Evolutionary conservation across 2,329 filamentous ascomycete species (phyloP).

Genomic region (Stagonosporopsis vannaccii): DNA sequence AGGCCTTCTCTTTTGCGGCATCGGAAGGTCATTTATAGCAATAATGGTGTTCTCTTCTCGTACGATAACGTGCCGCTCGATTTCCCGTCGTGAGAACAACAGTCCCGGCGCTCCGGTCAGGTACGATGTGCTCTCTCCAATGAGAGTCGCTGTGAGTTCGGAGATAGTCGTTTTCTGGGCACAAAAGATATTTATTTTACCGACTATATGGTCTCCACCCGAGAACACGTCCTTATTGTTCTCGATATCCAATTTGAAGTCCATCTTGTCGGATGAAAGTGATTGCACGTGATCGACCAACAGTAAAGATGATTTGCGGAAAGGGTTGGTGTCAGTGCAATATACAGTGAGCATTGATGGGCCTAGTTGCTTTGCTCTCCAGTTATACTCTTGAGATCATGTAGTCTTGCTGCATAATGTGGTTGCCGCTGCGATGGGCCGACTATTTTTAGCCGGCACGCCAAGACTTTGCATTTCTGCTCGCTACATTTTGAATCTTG

Average conservation of each 20-base stretch:
- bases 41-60: constrained; percentile 11
- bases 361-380: neutral
- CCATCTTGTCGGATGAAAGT: constrained; percentile 6
- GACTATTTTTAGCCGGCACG: constrained; percentile 21
- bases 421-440: constrained; percentile 2
- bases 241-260: constrained; percentile 18
- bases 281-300: neutral
- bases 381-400: neutral
- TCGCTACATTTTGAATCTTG: neutral
- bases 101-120: constrained; percentile 16
- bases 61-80: constrained; percentile 15
- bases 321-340: neutral
- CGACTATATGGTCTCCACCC: constrained; percentile 16
- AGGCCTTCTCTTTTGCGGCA: neutral
- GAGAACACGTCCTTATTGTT: constrained; percentile 1
- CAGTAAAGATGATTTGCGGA: neutral
- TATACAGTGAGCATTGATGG: neutral
- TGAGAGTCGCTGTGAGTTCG: constrained; percentile 13
- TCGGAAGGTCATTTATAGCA: neutral
- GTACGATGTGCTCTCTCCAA: constrained; percentile 12
- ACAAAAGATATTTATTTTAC: constrained; percentile 17
- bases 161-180: constrained; percentile 16
- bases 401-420: neutral
- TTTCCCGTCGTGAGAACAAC: constrained; percentile 12
- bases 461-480: constrained; percentile 10